Base-by-base conservation (phyloP, 768 basidiomycete species). In the Boletus bicolor region DNA sequence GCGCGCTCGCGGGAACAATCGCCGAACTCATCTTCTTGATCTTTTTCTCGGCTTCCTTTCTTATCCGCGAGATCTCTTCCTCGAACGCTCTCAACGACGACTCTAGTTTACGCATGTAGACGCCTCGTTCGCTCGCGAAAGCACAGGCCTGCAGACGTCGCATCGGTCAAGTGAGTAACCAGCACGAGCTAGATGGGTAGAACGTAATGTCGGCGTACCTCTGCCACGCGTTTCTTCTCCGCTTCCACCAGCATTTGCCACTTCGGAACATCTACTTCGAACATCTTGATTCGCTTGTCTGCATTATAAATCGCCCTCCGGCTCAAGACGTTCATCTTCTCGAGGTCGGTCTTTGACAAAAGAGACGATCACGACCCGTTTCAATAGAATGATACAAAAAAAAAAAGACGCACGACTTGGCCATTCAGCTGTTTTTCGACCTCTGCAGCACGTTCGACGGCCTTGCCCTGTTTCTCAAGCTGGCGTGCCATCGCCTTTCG, bases 401-500 rank as follows among this genome's bases (percentile, higher is more conserved):
- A 30, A 38, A 7, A 26, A 34, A 10, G 15, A 72, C 84, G 68
- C 61, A 92, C 91, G 51, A 89, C 63, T 71, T 88, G 87, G 7
- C 64, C 65, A 3, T 65, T 68, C 6, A 91, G 72, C 42, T 76
- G 78, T 58, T 84, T 83, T 64, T 93, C 87, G 0, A 80, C 71
- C 51, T 87, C 86, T 11, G 76, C 72, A 4, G 87, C 73, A 36
- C 80, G 79, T 55, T 93, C 92, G 12, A 94, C 75, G 7, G 81
- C 79, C 55, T 80, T 81, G 28, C 76, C 72, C 60, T 87, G 83
- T 51, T 83, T 83, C 61, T 86, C 84, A 15, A 80, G 68, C 32
- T 75, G 78, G 47, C 85, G 79, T 17, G 75, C 66, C 35, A 85
- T 71, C 34, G 76, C 82, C 71, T 91, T 91, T 44, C 85, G 80